These are phyloP conservation scores for Monosporascus sp. DNA, from an alignment of 2,329 filamentous ascomycete genomes.

Conservation along the genomic window DNA sequence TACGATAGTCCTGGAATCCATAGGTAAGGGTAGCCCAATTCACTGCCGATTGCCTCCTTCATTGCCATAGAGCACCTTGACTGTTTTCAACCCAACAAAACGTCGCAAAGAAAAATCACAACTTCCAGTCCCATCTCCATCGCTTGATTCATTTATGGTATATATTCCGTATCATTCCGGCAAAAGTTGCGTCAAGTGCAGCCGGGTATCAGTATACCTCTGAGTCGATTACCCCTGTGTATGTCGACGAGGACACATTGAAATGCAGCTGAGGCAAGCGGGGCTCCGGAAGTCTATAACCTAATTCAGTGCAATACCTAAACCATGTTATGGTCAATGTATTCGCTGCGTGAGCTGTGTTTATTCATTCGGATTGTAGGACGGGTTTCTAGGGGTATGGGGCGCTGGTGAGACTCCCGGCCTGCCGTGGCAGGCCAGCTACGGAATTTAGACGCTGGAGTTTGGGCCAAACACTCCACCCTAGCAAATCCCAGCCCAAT, in stretches of 20 bases:
- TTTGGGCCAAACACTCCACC: slow-evolving; percentile 7
- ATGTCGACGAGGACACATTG: slow-evolving; percentile 5
- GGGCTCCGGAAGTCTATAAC: slow-evolving; percentile 1
- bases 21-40: slow-evolving; percentile 15
- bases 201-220: slow-evolving; percentile 12
- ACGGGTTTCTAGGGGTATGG: slow-evolving; percentile 10
- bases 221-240: slow-evolving; percentile 5
- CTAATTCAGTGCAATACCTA: neutral
- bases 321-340: neutral
- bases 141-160: neutral
- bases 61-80: slow-evolving; percentile 3
- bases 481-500: slow-evolving; percentile 12
- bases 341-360: slow-evolving; percentile 5
- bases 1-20: slow-evolving; percentile 7
- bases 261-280: slow-evolving; percentile 4
- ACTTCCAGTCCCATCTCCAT: slow-evolving; percentile 6
- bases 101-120: slow-evolving; percentile 4
- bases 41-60: slow-evolving; percentile 18
- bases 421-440: slow-evolving; percentile 14
- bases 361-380: neutral
- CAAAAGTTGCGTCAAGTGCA: slow-evolving; percentile 11
- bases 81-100: slow-evolving; percentile 4
- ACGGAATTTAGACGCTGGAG: slow-evolving; percentile 11
- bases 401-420: slow-evolving; percentile 15
- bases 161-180: slow-evolving; percentile 5